Evolutionary conservation across 1,284 basidiomycete species (phyloP).

Genomic region (Ustilago bromivora): DNA sequence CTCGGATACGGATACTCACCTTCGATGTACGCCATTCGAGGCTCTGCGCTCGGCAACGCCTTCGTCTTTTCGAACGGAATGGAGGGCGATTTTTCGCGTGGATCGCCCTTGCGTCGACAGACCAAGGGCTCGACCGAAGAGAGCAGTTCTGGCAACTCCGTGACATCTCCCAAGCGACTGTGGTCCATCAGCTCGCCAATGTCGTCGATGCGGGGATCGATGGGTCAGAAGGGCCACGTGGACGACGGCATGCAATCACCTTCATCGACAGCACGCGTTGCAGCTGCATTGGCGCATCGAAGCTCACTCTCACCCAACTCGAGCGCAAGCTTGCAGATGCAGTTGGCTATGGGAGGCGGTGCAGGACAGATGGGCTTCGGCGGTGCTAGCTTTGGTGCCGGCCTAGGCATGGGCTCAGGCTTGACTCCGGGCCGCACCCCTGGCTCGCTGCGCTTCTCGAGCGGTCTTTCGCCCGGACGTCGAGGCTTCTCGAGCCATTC

Average conservation of each 20-base stretch:
- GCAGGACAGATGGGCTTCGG: slow-evolving; percentile 34
- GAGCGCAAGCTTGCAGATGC: slow-evolving; percentile 49
- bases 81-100: slow-evolving; percentile 39
- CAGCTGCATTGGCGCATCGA: slow-evolving; percentile 44
- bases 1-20: slow-evolving; percentile 47
- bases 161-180: slow-evolving; percentile 48
- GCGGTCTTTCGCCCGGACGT: slow-evolving; percentile 43
- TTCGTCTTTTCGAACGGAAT: slow-evolving; percentile 43
- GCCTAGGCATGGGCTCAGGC: slow-evolving; percentile 45
- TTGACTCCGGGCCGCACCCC: slow-evolving; percentile 40
- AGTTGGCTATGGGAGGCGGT: slow-evolving; percentile 41
- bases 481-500: slow-evolving; percentile 27
- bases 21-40: slow-evolving; percentile 40
- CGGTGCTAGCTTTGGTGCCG: slow-evolving; percentile 35
- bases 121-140: slow-evolving; percentile 26
- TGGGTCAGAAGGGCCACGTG: slow-evolving; percentile 22
- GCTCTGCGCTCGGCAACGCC: slow-evolving; percentile 39
- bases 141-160: slow-evolving; percentile 23
- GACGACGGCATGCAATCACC: slow-evolving; percentile 41
- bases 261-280: slow-evolving; percentile 41
- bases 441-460: slow-evolving; percentile 42
- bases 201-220: slow-evolving; percentile 45
- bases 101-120: slow-evolving; percentile 46
- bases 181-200: slow-evolving; percentile 55
- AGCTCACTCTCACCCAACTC: slow-evolving; percentile 48